Conservation (phyloP, 73 alveolate species). For the Tetrahymena elliotti region DNA sequence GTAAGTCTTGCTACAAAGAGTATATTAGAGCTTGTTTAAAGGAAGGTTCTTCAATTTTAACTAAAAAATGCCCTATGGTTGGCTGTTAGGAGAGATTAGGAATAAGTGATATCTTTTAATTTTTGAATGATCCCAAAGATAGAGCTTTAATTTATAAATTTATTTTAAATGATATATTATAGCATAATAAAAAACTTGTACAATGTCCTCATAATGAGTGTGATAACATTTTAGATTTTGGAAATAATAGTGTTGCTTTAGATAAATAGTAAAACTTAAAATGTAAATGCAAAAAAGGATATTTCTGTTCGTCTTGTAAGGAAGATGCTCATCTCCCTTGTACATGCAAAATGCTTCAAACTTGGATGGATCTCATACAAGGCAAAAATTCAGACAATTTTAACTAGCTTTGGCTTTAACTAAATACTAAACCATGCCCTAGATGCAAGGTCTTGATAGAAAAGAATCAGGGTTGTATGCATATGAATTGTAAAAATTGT, state of each 20-base stretch:
- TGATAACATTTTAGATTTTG: neutral
- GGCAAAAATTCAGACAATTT: neutral
- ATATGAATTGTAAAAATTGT: conserved; percentile 75
- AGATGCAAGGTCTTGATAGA: conserved; percentile 65
- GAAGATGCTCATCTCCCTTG: neutral
- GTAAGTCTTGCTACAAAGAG: neutral
- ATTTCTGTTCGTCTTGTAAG: neutral
- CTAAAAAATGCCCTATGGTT: neutral
- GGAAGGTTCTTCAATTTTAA: neutral
- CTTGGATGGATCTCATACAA: neutral
- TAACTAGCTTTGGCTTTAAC: conserved; percentile 22
- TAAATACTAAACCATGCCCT: conserved; percentile 65
- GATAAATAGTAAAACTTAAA: neutral
- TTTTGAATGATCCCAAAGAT: neutral
- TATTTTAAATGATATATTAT: neutral
- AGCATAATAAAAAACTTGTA: neutral
- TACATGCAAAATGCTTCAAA: neutral
- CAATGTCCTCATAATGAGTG: neutral
- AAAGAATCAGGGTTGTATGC: conserved; percentile 81
- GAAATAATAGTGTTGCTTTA: neutral
- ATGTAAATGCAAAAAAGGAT: neutral
- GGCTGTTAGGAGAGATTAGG: neutral
- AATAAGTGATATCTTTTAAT: neutral
- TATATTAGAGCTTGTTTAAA: neutral
- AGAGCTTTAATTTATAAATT: neutral